Percentiles rank a stretch among this genome's conserved stretches.
These are phyloP conservation scores for Petasospora fabianii DNA, from an alignment of 1,139 yeast species.

Conservation along the genomic window DNA sequence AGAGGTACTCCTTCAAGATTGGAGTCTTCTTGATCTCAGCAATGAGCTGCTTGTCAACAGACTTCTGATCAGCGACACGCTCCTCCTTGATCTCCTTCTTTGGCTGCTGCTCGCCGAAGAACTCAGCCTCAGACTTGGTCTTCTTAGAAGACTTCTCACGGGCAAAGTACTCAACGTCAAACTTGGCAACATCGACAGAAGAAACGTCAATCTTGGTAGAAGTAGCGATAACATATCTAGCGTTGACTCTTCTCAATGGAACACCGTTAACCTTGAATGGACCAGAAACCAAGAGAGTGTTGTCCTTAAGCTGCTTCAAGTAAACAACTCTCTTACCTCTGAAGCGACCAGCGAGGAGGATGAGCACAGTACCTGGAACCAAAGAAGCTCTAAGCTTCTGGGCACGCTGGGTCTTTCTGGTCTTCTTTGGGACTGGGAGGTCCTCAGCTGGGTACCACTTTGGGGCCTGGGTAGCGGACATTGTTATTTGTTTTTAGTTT, in stretches of 20 bases:
- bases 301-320: slow-evolving; percentile 89
- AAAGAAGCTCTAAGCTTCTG: slow-evolving; percentile 86
- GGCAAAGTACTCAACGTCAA: slow-evolving; percentile 85
- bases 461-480: slow-evolving; percentile 47
- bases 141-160: slow-evolving; percentile 75
- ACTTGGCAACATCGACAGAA: slow-evolving; percentile 75
- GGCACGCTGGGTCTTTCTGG: slow-evolving; percentile 81
- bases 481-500: slow-evolving; percentile 5
- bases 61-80: slow-evolving; percentile 90
- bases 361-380: slow-evolving; percentile 92
- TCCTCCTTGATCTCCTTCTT: slow-evolving; percentile 84
- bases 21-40: slow-evolving; percentile 91
- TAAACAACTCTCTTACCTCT: slow-evolving; percentile 96
- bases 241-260: slow-evolving; percentile 93
- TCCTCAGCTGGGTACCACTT: slow-evolving; percentile 88
- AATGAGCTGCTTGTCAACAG: slow-evolving; percentile 80
- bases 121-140: slow-evolving; percentile 78
- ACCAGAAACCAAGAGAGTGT: slow-evolving; percentile 88
- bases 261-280: slow-evolving; percentile 98
- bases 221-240: slow-evolving; percentile 94
- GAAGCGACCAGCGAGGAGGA: slow-evolving; percentile 94
- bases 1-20: slow-evolving; percentile 86
- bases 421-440: slow-evolving; percentile 68
- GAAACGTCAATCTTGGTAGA: slow-evolving; percentile 76
- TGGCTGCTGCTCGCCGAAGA: slow-evolving; percentile 67